These are phyloP conservation scores for Candida boleticola DNA, from an alignment of 805 yeast species.

Conservation along the genomic window DNA sequence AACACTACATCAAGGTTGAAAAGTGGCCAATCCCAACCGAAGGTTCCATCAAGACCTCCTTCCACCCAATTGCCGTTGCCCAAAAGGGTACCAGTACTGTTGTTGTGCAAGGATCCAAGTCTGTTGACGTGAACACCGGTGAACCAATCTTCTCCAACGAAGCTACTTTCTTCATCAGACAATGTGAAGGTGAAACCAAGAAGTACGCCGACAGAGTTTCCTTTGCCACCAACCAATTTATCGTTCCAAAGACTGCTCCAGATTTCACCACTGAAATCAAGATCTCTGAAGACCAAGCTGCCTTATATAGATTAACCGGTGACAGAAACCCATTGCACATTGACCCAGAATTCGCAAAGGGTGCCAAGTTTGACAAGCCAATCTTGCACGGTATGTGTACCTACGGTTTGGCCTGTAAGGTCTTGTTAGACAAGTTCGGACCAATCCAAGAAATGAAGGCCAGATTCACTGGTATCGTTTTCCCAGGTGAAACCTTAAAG, in stretches of 20 bases:
- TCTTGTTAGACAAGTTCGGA: conserved; percentile 77
- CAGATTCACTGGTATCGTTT: conserved; percentile 87
- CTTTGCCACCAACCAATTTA: conserved; percentile 64
- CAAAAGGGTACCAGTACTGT: conserved; percentile 87
- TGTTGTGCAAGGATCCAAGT: conserved; percentile 69
- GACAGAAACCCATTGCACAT: conserved; percentile 95
- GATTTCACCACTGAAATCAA: conserved; percentile 60
- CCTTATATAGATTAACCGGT: conserved; percentile 86
- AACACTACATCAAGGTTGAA: conserved; percentile 78
- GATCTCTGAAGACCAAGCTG: conserved; percentile 75
- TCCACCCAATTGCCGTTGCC: conserved; percentile 66
- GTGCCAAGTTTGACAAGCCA: conserved; percentile 82
- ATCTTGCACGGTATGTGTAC: conserved; percentile 91
- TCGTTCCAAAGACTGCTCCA: conserved; percentile 61
- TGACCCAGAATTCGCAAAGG: conserved; percentile 86
- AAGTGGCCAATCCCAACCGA: conserved; percentile 77
- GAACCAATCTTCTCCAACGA: conserved; percentile 75
- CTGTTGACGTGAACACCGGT: conserved; percentile 66
- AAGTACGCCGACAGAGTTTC: conserved; percentile 46
- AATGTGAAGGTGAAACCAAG: conserved; percentile 57
- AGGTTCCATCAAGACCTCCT: conserved; percentile 59
- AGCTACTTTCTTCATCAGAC: conserved; percentile 81
- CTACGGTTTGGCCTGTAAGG: conserved; percentile 78
- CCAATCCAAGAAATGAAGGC: conserved; percentile 80
- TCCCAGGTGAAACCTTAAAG: conserved; percentile 87